These are phyloP conservation scores for Myrica gale DNA, from an alignment of 306 rosid genomes.

Conservation along the genomic window DNA sequence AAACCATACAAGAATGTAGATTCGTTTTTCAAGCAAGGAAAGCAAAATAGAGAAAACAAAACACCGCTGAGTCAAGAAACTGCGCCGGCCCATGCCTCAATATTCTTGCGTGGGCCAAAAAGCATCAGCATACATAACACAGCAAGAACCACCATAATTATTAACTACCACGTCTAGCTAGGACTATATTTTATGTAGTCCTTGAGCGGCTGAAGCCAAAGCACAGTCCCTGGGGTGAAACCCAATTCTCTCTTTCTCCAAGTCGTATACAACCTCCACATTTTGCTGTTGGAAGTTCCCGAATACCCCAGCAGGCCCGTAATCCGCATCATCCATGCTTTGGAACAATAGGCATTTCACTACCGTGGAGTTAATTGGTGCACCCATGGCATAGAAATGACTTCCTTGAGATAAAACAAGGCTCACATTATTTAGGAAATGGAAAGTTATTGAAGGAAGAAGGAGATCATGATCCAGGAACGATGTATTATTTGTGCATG, in stretches of 20 bases:
- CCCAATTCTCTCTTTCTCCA: conserved; percentile 50
- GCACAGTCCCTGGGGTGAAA: conserved; percentile 49
- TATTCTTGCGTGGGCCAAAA: too few species aligned
- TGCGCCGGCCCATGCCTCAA: too few species aligned
- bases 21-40: too few species aligned
- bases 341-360: conserved; percentile 51
- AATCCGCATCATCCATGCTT: conserved; percentile 38
- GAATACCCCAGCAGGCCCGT: conserved; percentile 55
- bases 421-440: conserved; percentile 44
- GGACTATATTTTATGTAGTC: conserved; percentile 2
- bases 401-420: conserved; percentile 43
- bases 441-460: conserved; percentile 46
- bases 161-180: too few species aligned
- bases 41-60: too few species aligned
- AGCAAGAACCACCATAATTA: neutral
- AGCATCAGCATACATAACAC: neutral
- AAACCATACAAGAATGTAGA: too few species aligned
- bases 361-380: conserved; percentile 45
- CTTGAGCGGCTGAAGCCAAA: conserved; percentile 39
- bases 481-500: conserved; percentile 15
- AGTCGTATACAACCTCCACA: conserved; percentile 54
- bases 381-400: conserved; percentile 51
- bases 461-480: neutral
- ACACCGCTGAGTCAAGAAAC: too few species aligned
- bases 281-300: conserved; percentile 63